phyloP scores from a whole-genome alignment of 345 rosid genomes.

The Aurinia saxatilis region DNA sequence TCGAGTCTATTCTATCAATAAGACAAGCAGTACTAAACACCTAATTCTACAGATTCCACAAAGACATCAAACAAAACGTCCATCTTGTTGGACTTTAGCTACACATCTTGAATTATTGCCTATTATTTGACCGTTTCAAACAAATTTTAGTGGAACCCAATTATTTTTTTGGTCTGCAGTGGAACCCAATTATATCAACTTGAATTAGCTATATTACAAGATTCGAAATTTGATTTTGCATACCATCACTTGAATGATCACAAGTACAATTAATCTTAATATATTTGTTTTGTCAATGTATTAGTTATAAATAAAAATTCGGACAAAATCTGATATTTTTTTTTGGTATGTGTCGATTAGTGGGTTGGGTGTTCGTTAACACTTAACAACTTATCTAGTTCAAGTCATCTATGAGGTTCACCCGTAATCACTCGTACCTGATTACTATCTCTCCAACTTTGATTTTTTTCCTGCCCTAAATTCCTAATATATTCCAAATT shows the following conservation, averaged over 20 bases:
- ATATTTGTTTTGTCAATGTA: no score
- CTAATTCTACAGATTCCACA: no score
- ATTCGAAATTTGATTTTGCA: background rate
- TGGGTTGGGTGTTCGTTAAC: background rate
- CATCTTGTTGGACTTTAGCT: background rate
- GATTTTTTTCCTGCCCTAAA: background rate
- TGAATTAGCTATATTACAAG: background rate
- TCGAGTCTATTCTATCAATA: no score
- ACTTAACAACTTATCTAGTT: background rate
- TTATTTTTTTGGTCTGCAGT: no score
- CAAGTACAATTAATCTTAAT: no score
- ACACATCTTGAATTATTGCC: background rate
- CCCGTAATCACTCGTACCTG: background rate
- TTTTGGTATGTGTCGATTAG: background rate
- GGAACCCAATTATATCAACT: background rate
- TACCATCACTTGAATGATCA: background rate
- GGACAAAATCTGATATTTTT: background rate
- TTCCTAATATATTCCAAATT: background rate
- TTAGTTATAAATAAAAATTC: no score
- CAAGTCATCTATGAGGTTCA: background rate
- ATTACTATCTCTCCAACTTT: background rate
- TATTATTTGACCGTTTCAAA: slow-evolving; percentile 1
- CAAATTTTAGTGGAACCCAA: slow-evolving; percentile 17
- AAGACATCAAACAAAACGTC: no score
- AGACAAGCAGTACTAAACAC: no score